These are phyloP conservation scores for Syzygium jambos DNA, from an alignment of 345 rosid species.

Conservation along the genomic window DNA sequence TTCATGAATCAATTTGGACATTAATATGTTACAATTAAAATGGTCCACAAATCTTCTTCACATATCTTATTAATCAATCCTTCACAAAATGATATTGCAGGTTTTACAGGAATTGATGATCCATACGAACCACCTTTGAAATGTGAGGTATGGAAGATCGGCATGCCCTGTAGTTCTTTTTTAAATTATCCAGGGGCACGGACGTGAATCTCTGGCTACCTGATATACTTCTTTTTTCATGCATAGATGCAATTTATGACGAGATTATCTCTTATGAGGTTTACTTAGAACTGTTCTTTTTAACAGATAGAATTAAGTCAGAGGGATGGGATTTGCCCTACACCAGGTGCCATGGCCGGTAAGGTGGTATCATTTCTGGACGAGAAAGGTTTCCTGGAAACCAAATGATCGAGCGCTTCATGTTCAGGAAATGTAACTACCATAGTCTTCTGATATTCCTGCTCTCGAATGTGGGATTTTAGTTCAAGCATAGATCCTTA, in stretches of 20 bases:
- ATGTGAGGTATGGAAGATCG: slow-evolving; percentile 49
- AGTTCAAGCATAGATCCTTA: neutral
- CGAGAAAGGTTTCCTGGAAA: slow-evolving; percentile 59
- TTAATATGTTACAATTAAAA: neutral
- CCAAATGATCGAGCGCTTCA: slow-evolving; percentile 9
- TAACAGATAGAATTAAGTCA: slow-evolving; percentile 63
- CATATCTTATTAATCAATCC: neutral
- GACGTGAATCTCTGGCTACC: neutral
- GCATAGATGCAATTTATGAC: neutral
- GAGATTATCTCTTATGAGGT: neutral
- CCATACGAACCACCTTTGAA: slow-evolving; percentile 81
- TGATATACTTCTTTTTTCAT: neutral
- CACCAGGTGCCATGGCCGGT: slow-evolving; percentile 66
- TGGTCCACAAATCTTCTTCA: neutral
- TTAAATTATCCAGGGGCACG: neutral
- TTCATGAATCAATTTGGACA: neutral
- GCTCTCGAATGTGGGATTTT: neutral
- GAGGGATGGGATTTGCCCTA: slow-evolving; percentile 60
- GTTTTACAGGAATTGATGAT: slow-evolving; percentile 95
- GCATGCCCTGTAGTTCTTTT: neutral
- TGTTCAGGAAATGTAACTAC: neutral
- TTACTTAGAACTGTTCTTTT: neutral
- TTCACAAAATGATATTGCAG: slow-evolving; percentile 20
- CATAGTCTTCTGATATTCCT: neutral
- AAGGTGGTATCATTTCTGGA: slow-evolving; percentile 63